Evolutionary conservation across 805 yeast genomes (phyloP).

Genomic region (Wickerhamomyces canadensis): DNA sequence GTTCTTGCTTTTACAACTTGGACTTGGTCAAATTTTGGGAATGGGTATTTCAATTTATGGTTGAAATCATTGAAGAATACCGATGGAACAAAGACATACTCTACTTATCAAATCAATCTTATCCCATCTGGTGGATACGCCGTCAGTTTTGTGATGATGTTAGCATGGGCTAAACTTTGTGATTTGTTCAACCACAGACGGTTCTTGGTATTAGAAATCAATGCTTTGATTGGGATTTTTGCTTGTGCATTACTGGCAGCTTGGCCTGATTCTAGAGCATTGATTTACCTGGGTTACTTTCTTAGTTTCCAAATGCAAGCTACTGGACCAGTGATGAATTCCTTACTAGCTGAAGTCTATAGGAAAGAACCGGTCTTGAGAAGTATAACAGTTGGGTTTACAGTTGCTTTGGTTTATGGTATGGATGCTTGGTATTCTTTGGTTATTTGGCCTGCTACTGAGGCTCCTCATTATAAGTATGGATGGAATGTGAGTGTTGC

Average conservation of each 20-base stretch:
- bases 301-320: slow-evolving; percentile 3
- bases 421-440: slow-evolving; percentile 37
- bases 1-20: slow-evolving; percentile 3
- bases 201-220: too few relatives aligned
- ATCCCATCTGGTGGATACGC: slow-evolving; percentile 19
- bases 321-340: slow-evolving; percentile 3
- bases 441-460: slow-evolving; percentile 37
- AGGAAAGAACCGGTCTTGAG: slow-evolving; percentile 31
- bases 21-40: too few relatives aligned
- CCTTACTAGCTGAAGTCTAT: slow-evolving; percentile 2
- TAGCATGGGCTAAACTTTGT: slow-evolving; percentile 10
- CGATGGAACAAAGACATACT: slow-evolving; percentile 11
- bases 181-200: too few relatives aligned
- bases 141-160: slow-evolving; percentile 9
- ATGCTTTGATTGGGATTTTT: too few relatives aligned
- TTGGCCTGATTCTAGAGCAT: too few relatives aligned
- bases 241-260: too few relatives aligned
- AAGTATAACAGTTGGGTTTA: slow-evolving; percentile 32
- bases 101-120: slow-evolving; percentile 11
- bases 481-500: slow-evolving; percentile 24
- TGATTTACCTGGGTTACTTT: neutral
- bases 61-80: slow-evolving; percentile 11
- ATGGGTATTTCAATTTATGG: slow-evolving; percentile 15
- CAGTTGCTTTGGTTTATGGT: slow-evolving; percentile 35
- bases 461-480: slow-evolving; percentile 35